Evolutionary conservation across 108 stramenopile genomes (phyloP).

Genomic region (Cyclostephanos tholiformis): DNA sequence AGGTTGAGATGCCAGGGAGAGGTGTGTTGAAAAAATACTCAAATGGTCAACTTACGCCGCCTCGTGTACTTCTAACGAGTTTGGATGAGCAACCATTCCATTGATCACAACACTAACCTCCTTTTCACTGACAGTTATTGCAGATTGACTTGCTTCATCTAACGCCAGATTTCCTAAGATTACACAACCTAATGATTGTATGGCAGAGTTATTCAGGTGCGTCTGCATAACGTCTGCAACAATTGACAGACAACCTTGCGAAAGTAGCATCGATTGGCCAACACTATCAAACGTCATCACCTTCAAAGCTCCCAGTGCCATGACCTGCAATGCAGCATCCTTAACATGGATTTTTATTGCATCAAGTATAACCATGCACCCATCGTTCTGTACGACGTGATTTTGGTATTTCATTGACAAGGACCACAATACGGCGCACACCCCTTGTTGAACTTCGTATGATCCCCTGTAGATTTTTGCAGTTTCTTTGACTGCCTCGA

Average conservation of each 20-base stretch:
- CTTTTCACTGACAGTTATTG: conserved; percentile 25
- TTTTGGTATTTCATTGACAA: conserved; percentile 35
- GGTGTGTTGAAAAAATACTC: not conserved
- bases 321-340: conserved; percentile 27
- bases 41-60: conserved; percentile 20
- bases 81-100: conserved; percentile 24
- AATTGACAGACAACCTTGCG: conserved; percentile 11
- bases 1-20: not conserved
- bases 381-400: conserved; percentile 34
- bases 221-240: conserved; percentile 33
- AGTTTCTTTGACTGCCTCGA: conserved; percentile 50
- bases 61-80: conserved; percentile 22
- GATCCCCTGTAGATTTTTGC: conserved; percentile 42
- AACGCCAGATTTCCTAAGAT: conserved; percentile 41
- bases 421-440: conserved; percentile 39
- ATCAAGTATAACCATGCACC: conserved; percentile 39
- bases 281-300: conserved; percentile 29
- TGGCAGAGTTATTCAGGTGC: conserved; percentile 26
- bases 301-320: conserved; percentile 43
- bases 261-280: conserved; percentile 25
- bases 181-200: conserved; percentile 43
- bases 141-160: conserved; percentile 21
- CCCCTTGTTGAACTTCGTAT: conserved; percentile 31
- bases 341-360: conserved; percentile 20
- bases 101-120: conserved; percentile 27